Evolutionary conservation across 2,329 filamentous ascomycete genomes (phyloP), one percentile per base, ranked within the genome.

Genomic region (Calonectria montana): DNA sequence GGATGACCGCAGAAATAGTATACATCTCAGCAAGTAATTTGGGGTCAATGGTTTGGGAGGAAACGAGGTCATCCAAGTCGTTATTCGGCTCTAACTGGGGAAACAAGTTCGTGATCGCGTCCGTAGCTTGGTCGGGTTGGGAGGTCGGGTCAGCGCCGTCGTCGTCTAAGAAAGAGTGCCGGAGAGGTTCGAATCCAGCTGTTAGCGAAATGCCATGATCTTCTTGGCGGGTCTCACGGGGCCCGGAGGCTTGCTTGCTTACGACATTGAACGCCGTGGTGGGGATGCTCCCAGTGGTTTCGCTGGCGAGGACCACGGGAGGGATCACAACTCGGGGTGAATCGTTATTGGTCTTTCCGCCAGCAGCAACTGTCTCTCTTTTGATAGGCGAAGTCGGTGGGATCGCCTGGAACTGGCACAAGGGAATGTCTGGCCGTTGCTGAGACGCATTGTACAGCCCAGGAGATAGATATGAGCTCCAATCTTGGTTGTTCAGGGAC

Each of bases 21-120:
- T 18, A 67, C 59, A 61, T 47, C 23, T 61, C 71, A 18, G 47
- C 57, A 18, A 73, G 31, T n/a, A 72, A 29, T 50, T 53, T 67
- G 12, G 72, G 69, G 23, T 72, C 69, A 25, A 74, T 73, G 3
- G 71, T 74, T 18, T 69, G 57, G 21, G 50, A 25, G 13, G 55
- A 3, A 10, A 53, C 39, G 1, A 37, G 12, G 5, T 41, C 45
- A 18, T 43, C 21, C 3, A 29, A 10, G 15, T 13, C 21, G 29
- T 23, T 43, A 9, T n/a, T 21, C n/a, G 29, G 70, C 35, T 59
- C 23, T 12, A 67, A 15, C 25, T 18, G 35, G 9, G 63, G 55
- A 12, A 66, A 65, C 35, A 70, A 35, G 4, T 39, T 6, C 23
- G 21, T 23, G 9, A 71, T 23, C 39, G 39, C 29, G 27, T 50